Percentiles rank a stretch among this genome's conserved stretches.
These are phyloP conservation scores for Nitzschia sp. DNA, from an alignment of 108 stramenopile genomes.

Conservation along the genomic window DNA sequence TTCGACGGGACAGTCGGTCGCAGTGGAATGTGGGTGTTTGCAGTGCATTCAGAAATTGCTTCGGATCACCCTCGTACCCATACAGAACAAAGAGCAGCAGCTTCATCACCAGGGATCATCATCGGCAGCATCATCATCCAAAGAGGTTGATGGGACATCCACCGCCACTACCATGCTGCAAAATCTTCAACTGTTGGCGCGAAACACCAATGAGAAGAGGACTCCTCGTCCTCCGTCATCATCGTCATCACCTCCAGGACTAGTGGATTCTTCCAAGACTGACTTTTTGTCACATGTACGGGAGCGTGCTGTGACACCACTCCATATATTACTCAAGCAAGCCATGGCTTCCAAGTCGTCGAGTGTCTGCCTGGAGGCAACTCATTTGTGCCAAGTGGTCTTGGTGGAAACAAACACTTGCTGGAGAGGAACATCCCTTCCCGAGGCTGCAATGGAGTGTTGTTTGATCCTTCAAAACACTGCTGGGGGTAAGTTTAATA, in stretches of 20 bases:
- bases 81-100: no score
- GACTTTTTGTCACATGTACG: constrained; percentile 8
- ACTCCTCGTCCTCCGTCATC: neutral
- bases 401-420: constrained; percentile 18
- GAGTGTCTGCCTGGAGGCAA: neutral
- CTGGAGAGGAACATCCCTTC: constrained; percentile 14
- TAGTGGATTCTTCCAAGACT: neutral
- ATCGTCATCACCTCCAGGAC: no score
- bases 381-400: constrained; percentile 12
- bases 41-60: constrained; percentile 4
- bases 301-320: constrained; percentile 1
- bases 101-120: constrained; percentile 4
- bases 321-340: constrained; percentile 1
- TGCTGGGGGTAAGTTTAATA: neutral
- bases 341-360: neutral
- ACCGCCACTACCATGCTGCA: neutral
- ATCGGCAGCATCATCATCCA: neutral
- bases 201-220: neutral
- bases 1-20: neutral
- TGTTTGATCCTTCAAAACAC: constrained; percentile 13
- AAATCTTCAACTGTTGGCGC: constrained; percentile 5
- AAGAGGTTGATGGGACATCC: no score
- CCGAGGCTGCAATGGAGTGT: constrained; percentile 10
- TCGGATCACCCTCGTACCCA: neutral
- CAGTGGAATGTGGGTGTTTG: constrained; percentile 4